Evolutionary conservation across 2,329 filamentous ascomycete species (phyloP).

Genomic region (Macrophomina pseudophaseolina): DNA sequence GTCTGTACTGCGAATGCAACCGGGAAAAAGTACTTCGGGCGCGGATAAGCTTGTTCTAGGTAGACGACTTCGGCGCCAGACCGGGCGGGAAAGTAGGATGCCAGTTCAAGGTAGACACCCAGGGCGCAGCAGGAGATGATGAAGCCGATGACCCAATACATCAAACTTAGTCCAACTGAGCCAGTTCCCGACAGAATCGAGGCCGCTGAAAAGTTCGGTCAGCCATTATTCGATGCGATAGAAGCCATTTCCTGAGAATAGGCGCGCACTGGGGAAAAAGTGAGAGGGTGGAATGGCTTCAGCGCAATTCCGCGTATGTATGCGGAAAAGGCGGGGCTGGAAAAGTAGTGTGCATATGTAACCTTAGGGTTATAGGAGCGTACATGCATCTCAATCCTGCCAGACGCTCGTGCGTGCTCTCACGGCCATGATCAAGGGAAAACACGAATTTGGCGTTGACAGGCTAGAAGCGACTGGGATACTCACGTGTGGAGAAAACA

Average conservation of each 20-base stretch:
- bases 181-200: constrained; percentile 64
- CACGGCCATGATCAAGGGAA: too few species aligned
- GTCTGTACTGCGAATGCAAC: constrained; percentile 50
- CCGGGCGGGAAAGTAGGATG: constrained; percentile 69
- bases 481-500: constrained; percentile 68
- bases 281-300: too few species aligned
- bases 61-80: constrained; percentile 71
- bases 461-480: too few species aligned
- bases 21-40: constrained; percentile 68
- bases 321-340: too few species aligned
- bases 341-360: too few species aligned
- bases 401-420: too few species aligned
- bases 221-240: background rate
- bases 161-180: constrained; percentile 65
- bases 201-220: background rate
- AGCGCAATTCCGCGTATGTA: too few species aligned
- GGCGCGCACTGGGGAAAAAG: too few species aligned
- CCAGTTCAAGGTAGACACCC: constrained; percentile 66
- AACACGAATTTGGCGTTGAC: too few species aligned
- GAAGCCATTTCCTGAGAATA: background rate
- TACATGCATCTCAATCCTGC: too few species aligned
- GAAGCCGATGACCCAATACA: constrained; percentile 70
- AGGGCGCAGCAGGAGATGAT: constrained; percentile 62
- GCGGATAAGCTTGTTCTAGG: constrained; percentile 69
- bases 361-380: too few species aligned